Conservation (phyloP, 2,329 filamentous ascomycete species). For the Coccinonectria pachysandricola region DNA sequence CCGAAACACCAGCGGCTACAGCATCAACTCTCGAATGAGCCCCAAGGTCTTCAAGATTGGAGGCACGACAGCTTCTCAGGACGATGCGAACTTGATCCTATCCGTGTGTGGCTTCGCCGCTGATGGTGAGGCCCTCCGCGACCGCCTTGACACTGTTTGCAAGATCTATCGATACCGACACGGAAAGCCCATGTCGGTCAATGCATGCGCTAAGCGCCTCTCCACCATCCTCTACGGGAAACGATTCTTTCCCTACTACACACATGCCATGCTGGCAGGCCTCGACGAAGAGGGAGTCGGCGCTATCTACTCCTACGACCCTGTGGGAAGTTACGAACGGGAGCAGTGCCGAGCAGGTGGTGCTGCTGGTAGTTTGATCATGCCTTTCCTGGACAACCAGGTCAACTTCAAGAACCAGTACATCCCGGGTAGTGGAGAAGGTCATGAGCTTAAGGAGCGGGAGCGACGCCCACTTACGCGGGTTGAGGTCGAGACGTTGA, state of each 20-base stretch:
- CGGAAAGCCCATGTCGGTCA: constrained; percentile 89
- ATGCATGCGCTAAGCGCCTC: constrained; percentile 87
- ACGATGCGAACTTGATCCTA: constrained; percentile 76
- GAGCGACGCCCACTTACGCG: constrained; percentile 60
- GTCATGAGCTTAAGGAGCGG: constrained; percentile 68
- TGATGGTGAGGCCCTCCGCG: constrained; percentile 86
- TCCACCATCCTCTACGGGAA: constrained; percentile 95
- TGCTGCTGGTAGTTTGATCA: constrained; percentile 87
- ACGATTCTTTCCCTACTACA: constrained; percentile 98
- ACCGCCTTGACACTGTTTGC: constrained; percentile 86
- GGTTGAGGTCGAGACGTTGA: constrained; percentile 70
- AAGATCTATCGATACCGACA: constrained; percentile 99
- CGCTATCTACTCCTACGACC: constrained; percentile 94
- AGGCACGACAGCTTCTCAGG: constrained; percentile 75
- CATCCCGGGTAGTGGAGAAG: constrained; percentile 72
- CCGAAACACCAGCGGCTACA: constrained; percentile 90
- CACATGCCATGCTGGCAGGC: constrained; percentile 85
- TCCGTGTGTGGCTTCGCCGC: constrained; percentile 94
- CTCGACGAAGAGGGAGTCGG: constrained; percentile 91
- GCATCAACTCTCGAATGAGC: constrained; percentile 92
- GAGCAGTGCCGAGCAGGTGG: constrained; percentile 93
- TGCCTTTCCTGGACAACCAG: constrained; percentile 98
- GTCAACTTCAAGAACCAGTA: constrained; percentile 99
- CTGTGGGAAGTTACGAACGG: constrained; percentile 93
- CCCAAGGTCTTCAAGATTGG: constrained; percentile 98